Evolutionary conservation across 345 rosid species (phyloP).

Genomic region (Ailanthus altissimus): DNA sequence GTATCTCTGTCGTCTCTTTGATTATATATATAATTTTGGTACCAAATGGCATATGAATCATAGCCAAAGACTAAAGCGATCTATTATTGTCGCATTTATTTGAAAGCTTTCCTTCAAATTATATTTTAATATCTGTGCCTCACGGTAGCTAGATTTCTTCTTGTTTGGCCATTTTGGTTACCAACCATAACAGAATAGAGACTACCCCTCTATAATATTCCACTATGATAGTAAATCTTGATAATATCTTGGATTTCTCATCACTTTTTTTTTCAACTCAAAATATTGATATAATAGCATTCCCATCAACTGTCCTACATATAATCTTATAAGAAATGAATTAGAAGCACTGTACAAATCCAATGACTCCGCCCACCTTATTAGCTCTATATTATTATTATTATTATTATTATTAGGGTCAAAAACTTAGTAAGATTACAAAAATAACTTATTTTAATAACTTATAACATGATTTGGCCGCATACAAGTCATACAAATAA

Average conservation of each 20-base stretch:
- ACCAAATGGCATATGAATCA: constrained; percentile 7
- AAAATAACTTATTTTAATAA: too few relatives aligned
- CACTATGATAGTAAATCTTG: neutral
- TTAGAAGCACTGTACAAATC: too few relatives aligned
- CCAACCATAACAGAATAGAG: constrained; percentile 52
- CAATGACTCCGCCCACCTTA: too few relatives aligned
- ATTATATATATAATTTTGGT: neutral
- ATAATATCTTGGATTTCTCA: neutral
- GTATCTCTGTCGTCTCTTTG: constrained; percentile 4
- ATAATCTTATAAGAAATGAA: neutral
- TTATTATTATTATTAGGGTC: too few relatives aligned
- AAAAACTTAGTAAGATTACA: too few relatives aligned
- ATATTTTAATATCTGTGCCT: neutral
- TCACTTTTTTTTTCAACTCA: neutral
- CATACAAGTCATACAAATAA: too few relatives aligned
- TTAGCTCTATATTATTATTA: too few relatives aligned
- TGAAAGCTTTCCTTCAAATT: constrained; percentile 11
- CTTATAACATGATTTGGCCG: too few relatives aligned
- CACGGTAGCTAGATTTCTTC: constrained; percentile 29
- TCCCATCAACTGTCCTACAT: neutral
- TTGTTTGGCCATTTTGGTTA: constrained; percentile 46
- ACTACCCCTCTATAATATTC: neutral
- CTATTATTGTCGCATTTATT: constrained; percentile 12
- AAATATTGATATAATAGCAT: neutral
- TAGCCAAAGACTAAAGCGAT: neutral